Base-by-base conservation (phyloP, 441 rosid genomes). In the Corymbia calophylla region DNA sequence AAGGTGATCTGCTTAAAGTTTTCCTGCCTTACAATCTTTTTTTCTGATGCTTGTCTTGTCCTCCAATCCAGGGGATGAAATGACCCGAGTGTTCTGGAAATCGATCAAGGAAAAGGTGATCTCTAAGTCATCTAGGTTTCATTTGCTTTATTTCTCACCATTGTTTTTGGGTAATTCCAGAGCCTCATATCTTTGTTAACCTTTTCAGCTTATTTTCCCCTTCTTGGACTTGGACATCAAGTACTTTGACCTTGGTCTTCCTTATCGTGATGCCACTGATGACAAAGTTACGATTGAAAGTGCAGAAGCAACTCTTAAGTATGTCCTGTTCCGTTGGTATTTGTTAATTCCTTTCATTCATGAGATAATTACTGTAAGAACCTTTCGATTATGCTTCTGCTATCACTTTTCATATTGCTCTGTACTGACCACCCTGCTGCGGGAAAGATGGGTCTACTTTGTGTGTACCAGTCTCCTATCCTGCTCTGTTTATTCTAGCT, bases 211-310 rank as follows among this genome's bases (percentile, higher is more conserved):
- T 53, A 95, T 97, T 90, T 92, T 93, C 87, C 99, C 99, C 53
- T 98, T 98, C 87, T 80, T 98, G 93, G 99, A 98, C 88, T 92
- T 98, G 98, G 99, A 98, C 91, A 96, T 98, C 89, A 98, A 96
- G 92, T 98, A 98, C 91, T 98, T 92, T n/a, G 99, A 98, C 90
- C 99, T 98, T 85, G 99, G 99, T 80, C 96, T 97, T 91, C 96
- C 94, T 66, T 89, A 98, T 84, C 99, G 99, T 89, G 99, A 98
- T 93, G 98, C 98, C 87, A 98, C 99, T 6, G 95, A 96, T 91
- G 99, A 98, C 91, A 94, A 93, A 93, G 99, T 98, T 82, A 98
- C 99, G 11, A 29, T 96, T 88, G 97, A 96, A 92, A 97, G 99
- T 92, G 99, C 99, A 53, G 96, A 96, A 93, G 99, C 99, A 91